Conservation (phyloP, 176 grass and related monocot genomes). For the Microstegium vimineum region DNA sequence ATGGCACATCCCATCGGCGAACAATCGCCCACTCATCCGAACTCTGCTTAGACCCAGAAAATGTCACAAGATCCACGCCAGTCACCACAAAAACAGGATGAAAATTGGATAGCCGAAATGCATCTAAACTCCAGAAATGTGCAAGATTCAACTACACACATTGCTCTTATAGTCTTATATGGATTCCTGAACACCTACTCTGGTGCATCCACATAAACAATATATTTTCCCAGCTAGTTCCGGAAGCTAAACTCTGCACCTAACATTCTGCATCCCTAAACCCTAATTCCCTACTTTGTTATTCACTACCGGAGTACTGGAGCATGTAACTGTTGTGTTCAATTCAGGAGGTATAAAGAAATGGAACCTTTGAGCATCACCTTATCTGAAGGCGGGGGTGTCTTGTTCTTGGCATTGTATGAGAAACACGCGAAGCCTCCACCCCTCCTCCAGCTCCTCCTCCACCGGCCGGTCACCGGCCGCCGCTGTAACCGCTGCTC, state of each 20-base stretch:
- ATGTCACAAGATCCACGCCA: not conserved
- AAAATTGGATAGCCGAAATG: not conserved
- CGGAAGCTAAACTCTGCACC: conserved; percentile 16
- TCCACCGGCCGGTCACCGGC: conserved; percentile 2
- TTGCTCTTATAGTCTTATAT: not conserved
- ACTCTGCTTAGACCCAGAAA: conserved; percentile 27
- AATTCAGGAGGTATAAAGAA: not conserved
- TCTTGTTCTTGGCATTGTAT: conserved; percentile 29
- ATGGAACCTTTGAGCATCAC: conserved; percentile 18
- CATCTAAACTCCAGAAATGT: not conserved
- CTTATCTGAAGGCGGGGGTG: conserved; percentile 36
- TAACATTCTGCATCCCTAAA: not conserved
- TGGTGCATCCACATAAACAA: not conserved
- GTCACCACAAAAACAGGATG: not conserved
- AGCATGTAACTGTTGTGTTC: not conserved
- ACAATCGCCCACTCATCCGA: conserved; percentile 54
- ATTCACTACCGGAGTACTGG: not conserved
- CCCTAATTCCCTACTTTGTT: not conserved
- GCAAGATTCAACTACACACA: not conserved
- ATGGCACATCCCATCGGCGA: conserved; percentile 85
- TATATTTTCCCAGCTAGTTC: not conserved
- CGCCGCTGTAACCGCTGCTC: conserved; percentile 8
- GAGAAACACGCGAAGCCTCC: conserved; percentile 31
- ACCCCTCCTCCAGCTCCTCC: conserved; percentile 1
- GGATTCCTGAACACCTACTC: not conserved